phyloP scores from a whole-genome alignment of 2,329 filamentous ascomycete genomes.

The Diplocarpon mali region DNA sequence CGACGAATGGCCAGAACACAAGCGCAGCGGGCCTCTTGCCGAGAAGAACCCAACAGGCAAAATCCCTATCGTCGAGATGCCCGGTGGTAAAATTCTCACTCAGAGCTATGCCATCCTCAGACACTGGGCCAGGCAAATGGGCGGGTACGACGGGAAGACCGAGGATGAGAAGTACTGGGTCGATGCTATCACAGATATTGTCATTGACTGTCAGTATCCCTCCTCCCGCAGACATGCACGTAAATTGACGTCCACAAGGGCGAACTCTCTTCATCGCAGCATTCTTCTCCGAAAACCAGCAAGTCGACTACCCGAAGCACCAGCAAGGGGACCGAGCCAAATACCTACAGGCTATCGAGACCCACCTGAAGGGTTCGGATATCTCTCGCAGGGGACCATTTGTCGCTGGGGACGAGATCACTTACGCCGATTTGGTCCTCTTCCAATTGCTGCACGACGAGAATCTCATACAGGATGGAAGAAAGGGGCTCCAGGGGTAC shows the following conservation, averaged over 20 bases:
- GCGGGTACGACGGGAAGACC: slow-evolving; percentile 23
- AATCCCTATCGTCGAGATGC: slow-evolving; percentile 23
- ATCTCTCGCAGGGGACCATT: slow-evolving; percentile 26
- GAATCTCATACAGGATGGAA: slow-evolving; percentile 20
- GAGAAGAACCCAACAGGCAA: slow-evolving; percentile 22
- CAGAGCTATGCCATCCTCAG: slow-evolving; percentile 27
- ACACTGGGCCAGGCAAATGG: slow-evolving; percentile 23
- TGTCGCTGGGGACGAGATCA: slow-evolving; percentile 22
- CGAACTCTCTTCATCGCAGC: slow-evolving; percentile 24
- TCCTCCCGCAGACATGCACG: too few relatives aligned
- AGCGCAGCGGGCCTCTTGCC: slow-evolving; percentile 16
- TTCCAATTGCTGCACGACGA: slow-evolving; percentile 26
- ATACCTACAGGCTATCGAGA: slow-evolving; percentile 28
- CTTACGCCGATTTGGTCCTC: slow-evolving; percentile 25
- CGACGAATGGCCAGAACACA: slow-evolving; percentile 24
- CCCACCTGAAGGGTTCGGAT: slow-evolving; percentile 22
- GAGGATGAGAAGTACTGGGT: slow-evolving; percentile 27
- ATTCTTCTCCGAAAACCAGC: slow-evolving; percentile 22
- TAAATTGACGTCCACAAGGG: slow-evolving; percentile 12
- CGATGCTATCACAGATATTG: slow-evolving; percentile 12
- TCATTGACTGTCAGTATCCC: too few relatives aligned
- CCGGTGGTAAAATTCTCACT: slow-evolving; percentile 25
- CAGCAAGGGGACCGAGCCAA: slow-evolving; percentile 13
- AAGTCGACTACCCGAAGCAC: slow-evolving; percentile 23
- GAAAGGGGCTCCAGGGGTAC: slow-evolving; percentile 21